These are phyloP conservation scores for Leishmania turanica DNA, from an alignment of 208 protist genomes.

Conservation along the genomic window DNA sequence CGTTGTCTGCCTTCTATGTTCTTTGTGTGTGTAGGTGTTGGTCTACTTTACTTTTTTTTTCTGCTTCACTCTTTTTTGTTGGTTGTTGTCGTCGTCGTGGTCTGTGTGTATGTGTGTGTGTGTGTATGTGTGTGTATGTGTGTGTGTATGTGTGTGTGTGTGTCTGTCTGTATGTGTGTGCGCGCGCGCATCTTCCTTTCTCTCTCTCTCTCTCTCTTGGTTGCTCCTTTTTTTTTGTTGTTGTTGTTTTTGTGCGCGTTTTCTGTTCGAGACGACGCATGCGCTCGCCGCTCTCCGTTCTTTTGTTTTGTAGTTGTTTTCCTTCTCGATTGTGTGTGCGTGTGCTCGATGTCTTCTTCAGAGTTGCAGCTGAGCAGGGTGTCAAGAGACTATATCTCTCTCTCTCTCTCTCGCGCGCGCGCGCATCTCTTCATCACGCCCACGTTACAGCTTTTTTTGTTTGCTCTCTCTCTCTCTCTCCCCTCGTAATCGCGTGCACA, in stretches of 20 bases:
- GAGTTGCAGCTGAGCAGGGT: not conserved
- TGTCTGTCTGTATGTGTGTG: not conserved
- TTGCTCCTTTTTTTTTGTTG: too few species aligned
- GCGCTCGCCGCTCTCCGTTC: not conserved
- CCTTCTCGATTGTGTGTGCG: not conserved
- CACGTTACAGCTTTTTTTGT: not conserved
- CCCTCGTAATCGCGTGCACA: not conserved
- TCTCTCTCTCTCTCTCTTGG: too few species aligned
- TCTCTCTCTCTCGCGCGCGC: not conserved
- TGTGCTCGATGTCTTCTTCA: not conserved
- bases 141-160: too few species aligned
- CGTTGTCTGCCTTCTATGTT: not conserved
- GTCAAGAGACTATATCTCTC: not conserved
- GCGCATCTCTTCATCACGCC: not conserved
- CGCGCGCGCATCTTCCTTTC: not conserved
- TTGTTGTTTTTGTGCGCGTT: too few species aligned
- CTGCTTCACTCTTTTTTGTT: not conserved
- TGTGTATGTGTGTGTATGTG: too few species aligned
- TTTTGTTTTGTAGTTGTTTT: not conserved
- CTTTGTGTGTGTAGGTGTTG: not conserved
- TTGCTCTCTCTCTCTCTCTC: not conserved
- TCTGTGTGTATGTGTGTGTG: not conserved
- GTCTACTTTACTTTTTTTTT: not conserved
- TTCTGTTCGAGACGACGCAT: not conserved
- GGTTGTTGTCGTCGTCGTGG: not conserved